Conservation (phyloP, 164 flowering plant genomes). For the Warburgia ugandensis region DNA sequence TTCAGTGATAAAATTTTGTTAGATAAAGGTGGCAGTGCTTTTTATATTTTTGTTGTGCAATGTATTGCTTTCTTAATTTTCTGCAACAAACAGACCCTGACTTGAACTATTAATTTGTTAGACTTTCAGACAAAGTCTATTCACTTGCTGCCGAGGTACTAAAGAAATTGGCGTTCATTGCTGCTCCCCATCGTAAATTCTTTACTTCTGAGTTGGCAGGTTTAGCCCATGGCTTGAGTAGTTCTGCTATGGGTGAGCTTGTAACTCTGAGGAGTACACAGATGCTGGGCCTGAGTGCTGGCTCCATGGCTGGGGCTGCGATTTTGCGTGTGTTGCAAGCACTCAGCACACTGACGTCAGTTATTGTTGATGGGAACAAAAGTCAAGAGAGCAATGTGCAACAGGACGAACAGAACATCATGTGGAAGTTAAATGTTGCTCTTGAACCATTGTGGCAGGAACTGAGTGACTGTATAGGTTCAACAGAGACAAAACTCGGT, state of each 20-base stretch:
- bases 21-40: not conserved
- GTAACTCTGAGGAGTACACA: conserved; percentile 57
- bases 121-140: conserved; percentile 90
- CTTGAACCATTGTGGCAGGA: conserved; percentile 91
- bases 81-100: too few relatives aligned
- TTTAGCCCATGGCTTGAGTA: conserved; percentile 56
- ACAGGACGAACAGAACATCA: conserved; percentile 48
- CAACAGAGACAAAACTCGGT: conserved; percentile 58
- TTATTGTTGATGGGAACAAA: conserved; percentile 21
- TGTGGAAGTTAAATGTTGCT: conserved; percentile 64
- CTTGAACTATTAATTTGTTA: conserved; percentile 14
- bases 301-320: conserved; percentile 88
- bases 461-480: conserved; percentile 72
- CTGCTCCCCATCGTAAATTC: conserved; percentile 50
- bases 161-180: conserved; percentile 78
- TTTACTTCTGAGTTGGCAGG: conserved; percentile 70
- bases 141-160: conserved; percentile 71
- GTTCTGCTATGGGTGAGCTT: conserved; percentile 73
- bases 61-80: too few relatives aligned
- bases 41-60: not conserved
- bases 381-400: conserved; percentile 35
- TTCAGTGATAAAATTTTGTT: too few relatives aligned
- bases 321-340: conserved; percentile 81
- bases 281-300: conserved; percentile 77
- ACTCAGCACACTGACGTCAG: conserved; percentile 53